Percentiles rank a stretch among this genome's conserved stretches.
These are phyloP conservation scores for Gentiana dahurica DNA, from an alignment of 257 asterid species.

Conservation along the genomic window DNA sequence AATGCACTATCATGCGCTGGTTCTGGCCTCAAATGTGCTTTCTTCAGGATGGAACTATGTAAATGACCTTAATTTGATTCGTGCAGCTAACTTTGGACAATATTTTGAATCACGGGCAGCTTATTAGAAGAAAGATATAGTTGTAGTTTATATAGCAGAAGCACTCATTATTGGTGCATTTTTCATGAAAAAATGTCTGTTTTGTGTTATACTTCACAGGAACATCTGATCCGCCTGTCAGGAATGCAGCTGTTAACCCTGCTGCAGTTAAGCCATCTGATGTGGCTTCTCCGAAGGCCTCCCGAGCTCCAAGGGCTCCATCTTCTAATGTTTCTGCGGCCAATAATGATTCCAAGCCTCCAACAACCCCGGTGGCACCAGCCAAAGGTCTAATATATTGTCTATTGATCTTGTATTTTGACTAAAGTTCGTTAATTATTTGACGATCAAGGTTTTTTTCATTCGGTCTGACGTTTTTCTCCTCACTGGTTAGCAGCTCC, in stretches of 20 bases:
- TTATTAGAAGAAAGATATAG: too few species aligned
- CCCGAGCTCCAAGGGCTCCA: conserved; percentile 41
- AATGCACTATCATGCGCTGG: too few species aligned
- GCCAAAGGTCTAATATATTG: conserved; percentile 46
- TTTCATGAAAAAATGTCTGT: background rate
- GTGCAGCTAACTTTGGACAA: too few species aligned
- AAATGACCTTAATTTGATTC: too few species aligned
- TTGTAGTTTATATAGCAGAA: too few species aligned
- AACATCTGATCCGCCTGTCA: conserved; percentile 21
- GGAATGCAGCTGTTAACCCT: conserved; percentile 19
- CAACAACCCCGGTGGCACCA: conserved; percentile 41
- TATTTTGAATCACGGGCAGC: too few species aligned
- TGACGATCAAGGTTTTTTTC: too few species aligned
- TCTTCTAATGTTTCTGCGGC: conserved; percentile 34
- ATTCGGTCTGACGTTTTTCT: too few species aligned
- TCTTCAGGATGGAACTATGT: background rate
- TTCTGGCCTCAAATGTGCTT: too few species aligned
- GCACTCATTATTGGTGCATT: background rate
- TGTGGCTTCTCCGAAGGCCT: conserved; percentile 30
- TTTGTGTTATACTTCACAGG: conserved; percentile 20
- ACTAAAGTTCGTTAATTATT: background rate
- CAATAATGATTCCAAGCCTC: conserved; percentile 32
- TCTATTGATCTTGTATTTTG: conserved; percentile 1
- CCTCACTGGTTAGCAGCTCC: conserved; percentile 21
- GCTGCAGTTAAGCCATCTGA: conserved; percentile 25